Evolutionary conservation across 2,329 filamentous ascomycete species (phyloP), one percentile per base, ranked within the genome.

Genomic region (Pyrenophora graminea): DNA sequence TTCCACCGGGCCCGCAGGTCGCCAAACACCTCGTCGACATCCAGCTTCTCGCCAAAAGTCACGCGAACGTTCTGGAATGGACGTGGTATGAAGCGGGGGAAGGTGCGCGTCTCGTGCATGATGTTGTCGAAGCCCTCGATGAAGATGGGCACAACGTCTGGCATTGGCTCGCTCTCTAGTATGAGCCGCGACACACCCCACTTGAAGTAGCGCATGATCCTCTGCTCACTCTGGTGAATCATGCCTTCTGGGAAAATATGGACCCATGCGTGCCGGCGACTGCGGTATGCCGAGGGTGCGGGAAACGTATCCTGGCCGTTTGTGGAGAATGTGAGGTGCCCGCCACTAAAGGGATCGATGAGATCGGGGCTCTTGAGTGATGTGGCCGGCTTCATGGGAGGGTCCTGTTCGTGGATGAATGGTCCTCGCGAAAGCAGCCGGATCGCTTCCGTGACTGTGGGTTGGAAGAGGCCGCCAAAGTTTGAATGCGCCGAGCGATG

Each of bases 231-330:
- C 76, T 99, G 94, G 74, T 97, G 92, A 39, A 96, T 91, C 73
- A 89, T 91, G 40, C 91, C 94, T 75, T 99, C 94, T 10, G 94
- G 94, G 73, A 97, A 97, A 47, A 97, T 88, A 73, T 99, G 94
- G 3, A 99, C 79, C 94, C 94, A 99, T 38, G 85, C 84, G 71
- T 89, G 82, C 39, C 84, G 85, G 63, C 91, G 86, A 57, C 76
- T 81, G 2, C 83, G 73, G 70, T 89, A 92, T 40, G 85, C 82
- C 1, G 90, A 86, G 1, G 91, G 91, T 0, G 90, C 83, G 0
- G 82, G 78, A 69, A 90, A 89, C 32, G 74, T 76, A 73, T 93
- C 89, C 13, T 64, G 62, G 37, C 85, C 85, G 48, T 82, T 85
- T 3, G 90, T 91, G 4, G 84, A 85, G 74, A 85, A 91, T 5